Percentiles rank a stretch among this genome's conserved stretches.
phyloP scores from a whole-genome alignment of 73 alveolate species.

The Paramecium bursaria region DNA sequence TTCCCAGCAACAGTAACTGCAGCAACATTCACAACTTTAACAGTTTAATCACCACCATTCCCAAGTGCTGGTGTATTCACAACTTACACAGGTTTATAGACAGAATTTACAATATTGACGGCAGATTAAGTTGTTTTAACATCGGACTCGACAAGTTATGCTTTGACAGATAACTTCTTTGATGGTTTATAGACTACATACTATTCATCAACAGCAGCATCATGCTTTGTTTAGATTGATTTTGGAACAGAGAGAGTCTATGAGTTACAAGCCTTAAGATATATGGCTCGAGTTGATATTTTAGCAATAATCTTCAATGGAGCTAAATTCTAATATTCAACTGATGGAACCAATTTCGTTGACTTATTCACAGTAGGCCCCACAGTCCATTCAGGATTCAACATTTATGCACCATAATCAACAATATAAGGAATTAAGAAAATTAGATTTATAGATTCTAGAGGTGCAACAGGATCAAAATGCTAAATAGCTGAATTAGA shows the following conservation, averaged over 20 bases:
- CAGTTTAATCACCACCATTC: too few relatives aligned
- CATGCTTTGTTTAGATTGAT: constrained; percentile 42
- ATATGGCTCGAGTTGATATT: constrained; percentile 36
- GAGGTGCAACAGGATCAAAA: constrained; percentile 59
- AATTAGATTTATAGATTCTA: constrained; percentile 48
- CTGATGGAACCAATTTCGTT: constrained; percentile 57
- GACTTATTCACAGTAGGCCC: constrained; percentile 47
- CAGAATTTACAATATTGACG: too few relatives aligned
- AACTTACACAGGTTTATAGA: too few relatives aligned
- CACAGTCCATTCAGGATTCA: constrained; percentile 59
- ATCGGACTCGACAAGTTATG: too few relatives aligned
- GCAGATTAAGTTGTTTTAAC: too few relatives aligned
- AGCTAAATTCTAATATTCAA: constrained; percentile 48
- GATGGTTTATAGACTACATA: constrained; percentile 31
- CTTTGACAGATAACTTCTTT: too few relatives aligned
- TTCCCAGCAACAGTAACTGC: too few relatives aligned
- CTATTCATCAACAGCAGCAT: constrained; percentile 2
- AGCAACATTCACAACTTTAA: too few relatives aligned
- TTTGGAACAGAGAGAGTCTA: background rate
- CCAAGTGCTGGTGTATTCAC: too few relatives aligned
- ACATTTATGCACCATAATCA: constrained; percentile 41
- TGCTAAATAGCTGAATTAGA: constrained; percentile 61
- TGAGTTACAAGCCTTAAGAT: background rate
- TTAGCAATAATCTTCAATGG: constrained; percentile 56
- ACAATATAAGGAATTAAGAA: background rate